Evolutionary conservation across 441 rosid genomes (phyloP).

Genomic region (Gossypium lobatum): DNA sequence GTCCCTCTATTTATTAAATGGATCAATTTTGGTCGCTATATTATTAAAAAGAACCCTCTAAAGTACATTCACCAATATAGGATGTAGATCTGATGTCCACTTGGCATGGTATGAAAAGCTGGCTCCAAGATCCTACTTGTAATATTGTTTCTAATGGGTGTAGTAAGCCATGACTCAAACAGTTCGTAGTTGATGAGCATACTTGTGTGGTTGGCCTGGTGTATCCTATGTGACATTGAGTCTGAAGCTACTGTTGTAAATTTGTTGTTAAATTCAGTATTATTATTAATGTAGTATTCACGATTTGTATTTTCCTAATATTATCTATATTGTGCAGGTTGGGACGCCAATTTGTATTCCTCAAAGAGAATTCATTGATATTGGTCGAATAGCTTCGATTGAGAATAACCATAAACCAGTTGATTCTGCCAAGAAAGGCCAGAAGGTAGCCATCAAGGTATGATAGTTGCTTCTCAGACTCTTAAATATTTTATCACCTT

Average conservation of each 20-base stretch:
- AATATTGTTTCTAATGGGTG: background rate
- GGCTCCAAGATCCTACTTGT: background rate
- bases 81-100: background rate
- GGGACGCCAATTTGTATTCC: conserved; percentile 96
- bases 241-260: background rate
- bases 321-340: conserved; percentile 36
- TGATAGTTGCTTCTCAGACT: background rate
- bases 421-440: conserved; percentile 79
- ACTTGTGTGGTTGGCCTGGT: background rate
- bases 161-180: background rate
- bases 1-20: no score
- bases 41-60: no score
- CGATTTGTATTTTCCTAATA: conserved; percentile 6
- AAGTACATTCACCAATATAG: no score
- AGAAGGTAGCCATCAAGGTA: conserved; percentile 89
- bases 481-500: background rate
- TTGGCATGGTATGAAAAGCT: background rate
- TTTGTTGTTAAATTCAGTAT: background rate
- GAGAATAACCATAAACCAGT: conserved; percentile 81
- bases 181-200: background rate
- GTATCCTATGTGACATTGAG: background rate
- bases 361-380: conserved; percentile 65
- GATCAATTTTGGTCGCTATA: no score
- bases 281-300: background rate
- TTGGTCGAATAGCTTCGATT: conserved; percentile 83